Conservation (phyloP, 768 basidiomycete species). For the Panaeolus cyanescens region DNA sequence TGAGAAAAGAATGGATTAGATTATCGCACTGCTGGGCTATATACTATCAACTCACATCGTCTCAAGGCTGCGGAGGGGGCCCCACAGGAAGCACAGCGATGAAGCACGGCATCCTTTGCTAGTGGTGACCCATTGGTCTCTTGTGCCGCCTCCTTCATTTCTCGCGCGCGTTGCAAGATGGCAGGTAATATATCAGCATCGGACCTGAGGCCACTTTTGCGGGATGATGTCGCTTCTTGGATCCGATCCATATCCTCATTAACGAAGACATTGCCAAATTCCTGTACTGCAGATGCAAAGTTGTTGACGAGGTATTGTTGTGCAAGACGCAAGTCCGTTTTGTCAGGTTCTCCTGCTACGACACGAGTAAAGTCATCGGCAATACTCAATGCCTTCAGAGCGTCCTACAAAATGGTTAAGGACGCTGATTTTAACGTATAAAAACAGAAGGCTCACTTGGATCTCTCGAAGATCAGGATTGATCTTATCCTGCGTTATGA, state of each 20-base stretch:
- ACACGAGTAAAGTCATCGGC: constrained; percentile 54
- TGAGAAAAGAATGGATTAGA: constrained; percentile 4
- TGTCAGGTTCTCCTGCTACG: constrained; percentile 47
- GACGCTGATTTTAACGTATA: neutral
- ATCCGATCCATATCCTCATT: constrained; percentile 30
- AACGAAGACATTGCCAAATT: constrained; percentile 47
- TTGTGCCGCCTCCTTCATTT: constrained; percentile 20
- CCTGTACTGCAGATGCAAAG: constrained; percentile 43
- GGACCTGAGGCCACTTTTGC: constrained; percentile 47
- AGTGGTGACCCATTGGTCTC: constrained; percentile 47
- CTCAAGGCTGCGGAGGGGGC: constrained; percentile 45
- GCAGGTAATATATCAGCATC: constrained; percentile 61
- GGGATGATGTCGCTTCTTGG: constrained; percentile 23
- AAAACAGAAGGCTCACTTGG: constrained; percentile 35
- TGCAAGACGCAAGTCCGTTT: constrained; percentile 53
- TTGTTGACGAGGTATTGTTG: constrained; percentile 49
- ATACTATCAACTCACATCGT: constrained; percentile 15
- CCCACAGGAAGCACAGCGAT: constrained; percentile 64
- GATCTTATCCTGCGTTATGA: constrained; percentile 53
- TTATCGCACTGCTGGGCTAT: neutral
- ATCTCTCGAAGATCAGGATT: constrained; percentile 52
- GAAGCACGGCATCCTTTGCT: constrained; percentile 52
- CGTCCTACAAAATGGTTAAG: constrained; percentile 22
- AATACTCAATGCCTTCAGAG: constrained; percentile 43
- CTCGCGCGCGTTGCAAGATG: constrained; percentile 32